Base-by-base conservation (phyloP, 2,329 filamentous ascomycete genomes). In the Ophiostoma montium region DNA sequence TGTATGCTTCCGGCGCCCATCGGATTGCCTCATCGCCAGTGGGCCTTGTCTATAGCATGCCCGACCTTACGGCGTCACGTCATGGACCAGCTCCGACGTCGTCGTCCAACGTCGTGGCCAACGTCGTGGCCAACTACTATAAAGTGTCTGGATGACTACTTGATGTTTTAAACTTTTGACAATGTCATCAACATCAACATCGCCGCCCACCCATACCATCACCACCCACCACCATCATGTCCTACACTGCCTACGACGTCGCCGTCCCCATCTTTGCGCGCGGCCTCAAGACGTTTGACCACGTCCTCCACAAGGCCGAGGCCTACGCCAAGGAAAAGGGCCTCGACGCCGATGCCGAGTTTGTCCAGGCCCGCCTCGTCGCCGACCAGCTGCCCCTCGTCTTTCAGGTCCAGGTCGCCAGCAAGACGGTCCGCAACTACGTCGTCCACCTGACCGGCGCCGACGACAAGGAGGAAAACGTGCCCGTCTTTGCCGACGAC, bases 321-420 rank as follows among this genome's bases (percentile, higher is more conserved):
- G 50, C 54, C 23, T 56, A 61, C 42, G 57, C 60, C 42, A 58
- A 62, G 46, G 57, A 56, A n/a, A 58, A 60, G 38, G 55, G 56
- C 21, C 15, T 61, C 36, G 56, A 59, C 35, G 53, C 51, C 43
- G 55, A 58, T 39, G 47, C 55, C 13, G 53, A 41, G 5, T 59
- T 60, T 36, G 46, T 56, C 31, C 30, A 53, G 10, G 56, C 59
- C 11, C 57, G 57, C 5, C 57, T 67, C 2, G 49, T 57, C 30
- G 59, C 59, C 5, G 65, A 67, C 57, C 65, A 66, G 60, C 49
- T 56, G 1, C 63, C 64, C 7, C 57, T 68, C n/a, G 52, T 48
- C n/a, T 64, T 63, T 55, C 64, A 67, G 49, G 57, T 67, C 10
- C 58, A 61, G 43, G 56, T 56, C 43, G 58, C 58, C 13, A 60